phyloP scores from a whole-genome alignment of 805 yeast genomes.

The Candida easanensis region DNA sequence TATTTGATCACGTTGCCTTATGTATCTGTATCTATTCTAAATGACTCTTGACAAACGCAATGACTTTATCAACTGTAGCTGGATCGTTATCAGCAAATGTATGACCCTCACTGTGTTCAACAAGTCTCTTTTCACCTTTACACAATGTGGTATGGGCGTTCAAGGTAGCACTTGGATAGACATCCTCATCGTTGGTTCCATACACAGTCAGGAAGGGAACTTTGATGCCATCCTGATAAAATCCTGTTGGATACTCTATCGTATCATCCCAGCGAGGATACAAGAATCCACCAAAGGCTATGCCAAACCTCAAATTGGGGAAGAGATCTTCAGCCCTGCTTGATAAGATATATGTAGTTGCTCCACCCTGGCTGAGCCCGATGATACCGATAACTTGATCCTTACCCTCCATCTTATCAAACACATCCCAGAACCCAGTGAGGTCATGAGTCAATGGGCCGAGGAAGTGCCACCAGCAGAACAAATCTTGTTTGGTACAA shows the following conservation, averaged over 20 bases:
- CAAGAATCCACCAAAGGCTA: constrained; percentile 9
- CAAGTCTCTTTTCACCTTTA: not conserved
- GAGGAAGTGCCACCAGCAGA: constrained; percentile 11
- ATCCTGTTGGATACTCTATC: not conserved
- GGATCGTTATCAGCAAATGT: constrained; percentile 15
- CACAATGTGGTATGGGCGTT: constrained; percentile 3
- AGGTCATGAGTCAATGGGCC: not conserved
- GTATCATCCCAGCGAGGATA: constrained; percentile 3
- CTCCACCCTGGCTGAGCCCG: constrained; percentile 13
- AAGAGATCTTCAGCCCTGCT: constrained; percentile 1
- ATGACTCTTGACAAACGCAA: constrained; percentile 11
- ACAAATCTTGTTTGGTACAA: constrained; percentile 1
- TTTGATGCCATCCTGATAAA: constrained; percentile 7
- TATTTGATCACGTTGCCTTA: too few species aligned
- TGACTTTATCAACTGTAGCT: constrained; percentile 1
- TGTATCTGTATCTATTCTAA: too few species aligned
- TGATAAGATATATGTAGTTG: constrained; percentile 1
- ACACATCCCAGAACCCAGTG: not conserved
- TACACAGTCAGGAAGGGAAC: constrained; percentile 15
- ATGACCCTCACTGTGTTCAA: constrained; percentile 12
- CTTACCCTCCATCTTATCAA: not conserved
- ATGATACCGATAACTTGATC: constrained; percentile 12
- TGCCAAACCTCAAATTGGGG: constrained; percentile 11
- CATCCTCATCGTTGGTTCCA: constrained; percentile 12
- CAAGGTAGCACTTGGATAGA: constrained; percentile 7